These are phyloP conservation scores for Talaromyces ruber DNA, from an alignment of 495 filamentous ascomycete genomes.

Conservation along the genomic window DNA sequence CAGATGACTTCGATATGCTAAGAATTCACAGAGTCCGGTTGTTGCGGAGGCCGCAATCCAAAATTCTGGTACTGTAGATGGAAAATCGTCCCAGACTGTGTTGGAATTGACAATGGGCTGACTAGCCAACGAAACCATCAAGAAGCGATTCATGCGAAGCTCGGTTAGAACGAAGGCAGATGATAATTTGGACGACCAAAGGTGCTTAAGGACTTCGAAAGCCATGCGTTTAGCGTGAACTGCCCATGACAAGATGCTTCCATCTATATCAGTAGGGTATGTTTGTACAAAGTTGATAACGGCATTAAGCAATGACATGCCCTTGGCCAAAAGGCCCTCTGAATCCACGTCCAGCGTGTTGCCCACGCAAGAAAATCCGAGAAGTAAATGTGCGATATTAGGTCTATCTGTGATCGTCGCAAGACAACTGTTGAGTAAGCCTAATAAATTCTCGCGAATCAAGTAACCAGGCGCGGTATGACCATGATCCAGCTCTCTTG, in stretches of 20 bases:
- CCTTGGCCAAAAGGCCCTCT: slow-evolving; percentile 54
- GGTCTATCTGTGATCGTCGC: slow-evolving; percentile 59
- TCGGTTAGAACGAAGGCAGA: slow-evolving; percentile 63
- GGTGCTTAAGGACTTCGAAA: slow-evolving; percentile 64
- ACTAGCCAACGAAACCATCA: slow-evolving; percentile 58
- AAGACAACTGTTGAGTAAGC: slow-evolving; percentile 73
- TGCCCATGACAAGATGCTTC: slow-evolving; percentile 59
- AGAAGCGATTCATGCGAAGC: slow-evolving; percentile 64
- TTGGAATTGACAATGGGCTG: slow-evolving; percentile 56
- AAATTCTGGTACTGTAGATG: slow-evolving; percentile 49
- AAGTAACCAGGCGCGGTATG: slow-evolving; percentile 56
- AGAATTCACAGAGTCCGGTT: slow-evolving; percentile 59
- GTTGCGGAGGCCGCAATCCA: slow-evolving; percentile 51
- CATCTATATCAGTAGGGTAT: slow-evolving; percentile 53
- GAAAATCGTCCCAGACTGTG: slow-evolving; percentile 60
- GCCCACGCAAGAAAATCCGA: slow-evolving; percentile 73
- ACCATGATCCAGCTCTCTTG: slow-evolving; percentile 56
- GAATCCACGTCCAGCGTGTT: slow-evolving; percentile 54
- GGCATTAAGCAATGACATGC: slow-evolving; percentile 72
- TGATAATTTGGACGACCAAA: slow-evolving; percentile 84
- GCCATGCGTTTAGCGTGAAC: slow-evolving; percentile 63
- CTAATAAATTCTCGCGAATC: slow-evolving; percentile 70
- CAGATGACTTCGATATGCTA: slow-evolving; percentile 61
- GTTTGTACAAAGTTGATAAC: slow-evolving; percentile 58
- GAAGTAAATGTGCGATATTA: slow-evolving; percentile 79